Evolutionary conservation across 2,329 filamentous ascomycete species (phyloP).

Genomic region (Diplodia corticola): DNA sequence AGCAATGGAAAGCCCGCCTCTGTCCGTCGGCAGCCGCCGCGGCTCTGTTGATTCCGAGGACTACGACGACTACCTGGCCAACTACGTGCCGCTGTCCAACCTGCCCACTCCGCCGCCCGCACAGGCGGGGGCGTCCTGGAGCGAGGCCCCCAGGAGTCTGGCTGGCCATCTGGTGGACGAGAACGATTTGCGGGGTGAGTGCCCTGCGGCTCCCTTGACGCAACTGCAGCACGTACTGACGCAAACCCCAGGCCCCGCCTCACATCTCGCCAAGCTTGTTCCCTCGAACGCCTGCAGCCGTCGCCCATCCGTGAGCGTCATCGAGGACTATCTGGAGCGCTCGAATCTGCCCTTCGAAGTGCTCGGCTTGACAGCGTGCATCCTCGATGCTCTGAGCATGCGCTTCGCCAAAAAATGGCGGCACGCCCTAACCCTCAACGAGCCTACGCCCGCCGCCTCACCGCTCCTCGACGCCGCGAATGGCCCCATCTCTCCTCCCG

Average conservation of each 20-base stretch:
- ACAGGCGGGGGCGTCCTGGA: neutral
- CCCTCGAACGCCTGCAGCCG: conserved; percentile 36
- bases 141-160: neutral
- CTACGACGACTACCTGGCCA: conserved; percentile 42
- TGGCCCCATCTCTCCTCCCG: conserved; percentile 19
- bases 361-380: conserved; percentile 41
- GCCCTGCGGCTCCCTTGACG: neutral
- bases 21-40: conserved; percentile 20
- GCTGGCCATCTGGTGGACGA: conserved; percentile 4
- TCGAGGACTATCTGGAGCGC: conserved; percentile 35
- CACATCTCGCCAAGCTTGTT: conserved; percentile 39
- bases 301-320: conserved; percentile 31
- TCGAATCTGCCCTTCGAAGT: conserved; percentile 37
- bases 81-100: conserved; percentile 41
- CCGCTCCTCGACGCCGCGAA: conserved; percentile 27
- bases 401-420: conserved; percentile 38
- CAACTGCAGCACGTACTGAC: conserved; percentile 9
- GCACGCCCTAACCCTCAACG: conserved; percentile 29
- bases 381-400: conserved; percentile 38
- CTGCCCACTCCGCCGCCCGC: conserved; percentile 42
- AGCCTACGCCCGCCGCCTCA: conserved; percentile 24
- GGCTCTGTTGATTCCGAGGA: conserved; percentile 36
- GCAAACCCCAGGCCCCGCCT: conserved; percentile 33
- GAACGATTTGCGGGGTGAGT: conserved; percentile 20
- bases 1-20: conserved; percentile 24